Evolutionary conservation across 2,329 filamentous ascomycete species (phyloP), one percentile per base, ranked within the genome.

Genomic region (Plectosphaerella sp.): DNA sequence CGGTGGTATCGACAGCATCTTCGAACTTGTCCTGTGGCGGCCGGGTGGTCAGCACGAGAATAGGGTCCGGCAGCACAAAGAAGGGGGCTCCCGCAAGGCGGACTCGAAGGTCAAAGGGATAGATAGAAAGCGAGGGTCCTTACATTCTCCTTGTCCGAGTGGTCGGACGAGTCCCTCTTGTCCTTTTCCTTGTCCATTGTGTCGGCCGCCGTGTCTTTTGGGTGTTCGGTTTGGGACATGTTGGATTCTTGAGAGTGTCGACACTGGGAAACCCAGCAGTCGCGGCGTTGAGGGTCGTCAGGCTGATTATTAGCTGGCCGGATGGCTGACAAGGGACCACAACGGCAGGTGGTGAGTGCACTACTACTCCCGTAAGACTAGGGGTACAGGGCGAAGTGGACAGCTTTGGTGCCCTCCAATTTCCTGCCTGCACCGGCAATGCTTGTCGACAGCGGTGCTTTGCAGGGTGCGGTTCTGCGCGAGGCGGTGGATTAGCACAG

Each of bases 1-100:
- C 85, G 45, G 75, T 70, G 54, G 77, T 81, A 68, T 89, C 87
- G 60, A 83, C 74, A 51, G 89, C 91, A 76, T 96, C 91, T 72
- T 96, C 90, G 64, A 95, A 96, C 15, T 81, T 82, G 62, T 92
- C 87, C 86, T 90, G 54, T 45, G 45, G 59, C 49, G 54, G 52
- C 37, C 51, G 53, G 15, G 25, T 41, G 28, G 50, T 54, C 50
- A 54, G 52, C 28, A 41, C 18, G 18, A 16, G 36, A 16, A 15
- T 45, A 11, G n/a, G 9, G 20, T 35, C 18, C 9, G 20, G 24
- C 43, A 22, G 22, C 39, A 33, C 22, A 45, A 35, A 22, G 39
- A 33, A 33, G 12, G 48, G 36, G 16, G 35, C 16, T n/a, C 20
- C 39, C 24, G 35, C 14, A 35, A 49, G 18, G 18, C n/a, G n/a